phyloP scores from a whole-genome alignment of 805 yeast species.

The Naumovozyma dairenensis region DNA sequence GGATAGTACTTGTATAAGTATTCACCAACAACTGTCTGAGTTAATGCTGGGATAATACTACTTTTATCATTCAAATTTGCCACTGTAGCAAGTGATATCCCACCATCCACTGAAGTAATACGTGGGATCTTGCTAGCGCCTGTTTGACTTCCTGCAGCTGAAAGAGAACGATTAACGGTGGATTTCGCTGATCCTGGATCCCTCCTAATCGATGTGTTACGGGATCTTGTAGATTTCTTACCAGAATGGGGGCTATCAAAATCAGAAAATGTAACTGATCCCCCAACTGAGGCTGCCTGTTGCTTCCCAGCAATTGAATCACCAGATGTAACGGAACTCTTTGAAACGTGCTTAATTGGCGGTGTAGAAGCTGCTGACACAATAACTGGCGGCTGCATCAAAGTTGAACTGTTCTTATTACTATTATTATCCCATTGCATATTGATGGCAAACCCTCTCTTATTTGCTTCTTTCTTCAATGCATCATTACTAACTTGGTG shows the following conservation, averaged over 20 bases:
- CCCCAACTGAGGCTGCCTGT: slow-evolving; percentile 22
- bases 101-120: slow-evolving; percentile 27
- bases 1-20: slow-evolving; percentile 78
- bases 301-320: slow-evolving; percentile 16
- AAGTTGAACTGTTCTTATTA: no score
- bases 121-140: slow-evolving; percentile 2
- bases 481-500: slow-evolving; percentile 39
- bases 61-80: slow-evolving; percentile 59
- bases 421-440: slow-evolving; percentile 1
- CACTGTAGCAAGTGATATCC: slow-evolving; percentile 39
- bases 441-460: slow-evolving; percentile 36
- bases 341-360: slow-evolving; percentile 11
- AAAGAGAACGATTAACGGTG: no score
- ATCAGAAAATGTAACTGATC: slow-evolving; percentile 22
- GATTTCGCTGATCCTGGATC: no score
- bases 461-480: slow-evolving; percentile 37
- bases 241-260: slow-evolving; percentile 11
- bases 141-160: not conserved
- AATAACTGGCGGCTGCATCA: slow-evolving; percentile 3
- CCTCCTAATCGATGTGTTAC: slow-evolving; percentile 2
- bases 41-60: slow-evolving; percentile 72
- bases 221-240: slow-evolving; percentile 2
- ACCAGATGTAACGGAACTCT: slow-evolving; percentile 12
- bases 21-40: slow-evolving; percentile 92
- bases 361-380: not conserved